phyloP scores from a whole-genome alignment of 2,329 filamentous ascomycete species.

The Fusarium concolor region DNA sequence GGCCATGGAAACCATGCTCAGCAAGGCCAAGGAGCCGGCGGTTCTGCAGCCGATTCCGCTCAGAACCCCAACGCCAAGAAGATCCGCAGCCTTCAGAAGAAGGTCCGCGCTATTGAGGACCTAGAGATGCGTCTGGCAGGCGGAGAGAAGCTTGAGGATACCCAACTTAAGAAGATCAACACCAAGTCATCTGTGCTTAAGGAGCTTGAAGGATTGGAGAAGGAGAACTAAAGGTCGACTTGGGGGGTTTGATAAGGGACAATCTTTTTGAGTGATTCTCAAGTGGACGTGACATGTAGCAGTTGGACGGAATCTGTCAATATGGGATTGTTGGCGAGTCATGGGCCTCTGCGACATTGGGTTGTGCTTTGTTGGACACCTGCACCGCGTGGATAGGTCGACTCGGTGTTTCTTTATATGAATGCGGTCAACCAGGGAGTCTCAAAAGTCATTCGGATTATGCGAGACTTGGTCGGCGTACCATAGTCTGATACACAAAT shows the following conservation, averaged over 20 bases:
- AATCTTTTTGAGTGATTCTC: slow-evolving; percentile 10
- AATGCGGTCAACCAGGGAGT: slow-evolving; percentile 18
- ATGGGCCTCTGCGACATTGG: slow-evolving; percentile 18
- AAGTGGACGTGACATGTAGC: slow-evolving; percentile 13
- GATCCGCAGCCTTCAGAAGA: slow-evolving; percentile 92
- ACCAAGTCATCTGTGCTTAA: slow-evolving; percentile 87
- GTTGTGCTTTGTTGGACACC: slow-evolving; percentile 38
- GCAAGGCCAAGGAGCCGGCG: slow-evolving; percentile 56
- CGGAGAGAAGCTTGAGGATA: slow-evolving; percentile 97
- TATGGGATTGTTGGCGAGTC: slow-evolving; percentile 24
- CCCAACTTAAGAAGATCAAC: slow-evolving; percentile 97
- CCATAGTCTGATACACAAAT: slow-evolving; percentile 29
- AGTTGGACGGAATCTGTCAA: slow-evolving; percentile 13
- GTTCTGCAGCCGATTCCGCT: slow-evolving; percentile 59
- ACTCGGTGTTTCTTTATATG: slow-evolving; percentile 21
- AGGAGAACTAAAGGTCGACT: slow-evolving; percentile 40
- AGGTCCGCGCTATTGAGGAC: slow-evolving; percentile 97
- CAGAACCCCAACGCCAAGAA: slow-evolving; percentile 91
- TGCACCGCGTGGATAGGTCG: slow-evolving; percentile 30
- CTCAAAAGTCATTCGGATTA: slow-evolving; percentile 35
- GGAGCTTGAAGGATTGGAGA: slow-evolving; percentile 75
- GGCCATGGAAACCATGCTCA: slow-evolving; percentile 44
- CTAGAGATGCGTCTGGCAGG: slow-evolving; percentile 95
- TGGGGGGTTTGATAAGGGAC: slow-evolving; percentile 4
- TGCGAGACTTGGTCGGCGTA: slow-evolving; percentile 26